These are phyloP conservation scores for Penicillium sp. DNA, from an alignment of 2,329 filamentous ascomycete genomes.

Conservation along the genomic window DNA sequence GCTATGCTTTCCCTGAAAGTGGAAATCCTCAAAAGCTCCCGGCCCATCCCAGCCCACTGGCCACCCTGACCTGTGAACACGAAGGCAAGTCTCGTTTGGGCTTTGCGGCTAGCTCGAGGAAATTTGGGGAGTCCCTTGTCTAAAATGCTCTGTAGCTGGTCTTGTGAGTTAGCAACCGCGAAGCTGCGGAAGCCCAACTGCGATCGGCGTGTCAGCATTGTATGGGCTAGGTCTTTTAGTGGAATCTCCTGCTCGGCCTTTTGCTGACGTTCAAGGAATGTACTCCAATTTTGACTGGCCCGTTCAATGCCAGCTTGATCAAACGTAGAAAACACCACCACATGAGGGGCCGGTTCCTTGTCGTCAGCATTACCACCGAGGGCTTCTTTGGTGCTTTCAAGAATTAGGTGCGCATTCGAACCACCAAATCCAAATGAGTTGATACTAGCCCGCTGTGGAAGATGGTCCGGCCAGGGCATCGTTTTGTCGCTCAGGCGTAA, in stretches of 20 bases:
- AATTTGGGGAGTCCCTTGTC: slow-evolving; percentile 13
- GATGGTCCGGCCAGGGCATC: slow-evolving; percentile 20
- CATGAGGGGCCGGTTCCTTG: slow-evolving; percentile 8
- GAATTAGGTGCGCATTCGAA: slow-evolving; percentile 25
- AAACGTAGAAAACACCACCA: slow-evolving; percentile 19
- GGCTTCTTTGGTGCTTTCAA: slow-evolving; percentile 19
- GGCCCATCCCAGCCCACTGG: slow-evolving; percentile 44
- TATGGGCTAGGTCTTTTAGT: slow-evolving; percentile 13
- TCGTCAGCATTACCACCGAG: slow-evolving; percentile 8
- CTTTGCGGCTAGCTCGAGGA: slow-evolving; percentile 15
- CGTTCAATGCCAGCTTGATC: slow-evolving; percentile 20
- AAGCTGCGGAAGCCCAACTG: slow-evolving; percentile 21
- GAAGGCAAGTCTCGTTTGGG: slow-evolving; percentile 19
- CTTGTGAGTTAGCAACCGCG: slow-evolving; percentile 15
- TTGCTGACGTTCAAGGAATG: slow-evolving; percentile 9
- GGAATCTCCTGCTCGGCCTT: slow-evolving; percentile 3
- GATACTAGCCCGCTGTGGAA: slow-evolving; percentile 21
- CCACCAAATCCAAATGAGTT: slow-evolving; percentile 32
- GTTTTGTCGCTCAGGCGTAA: slow-evolving; percentile 15
- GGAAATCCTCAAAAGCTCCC: slow-evolving; percentile 31
- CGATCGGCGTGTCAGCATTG: slow-evolving; percentile 18
- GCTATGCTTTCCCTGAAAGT: slow-evolving; percentile 15
- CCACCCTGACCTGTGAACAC: slow-evolving; percentile 47
- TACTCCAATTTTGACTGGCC: slow-evolving; percentile 10
- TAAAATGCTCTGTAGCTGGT: slow-evolving; percentile 7